Percentiles rank a stretch among this genome's conserved stretches.
These are phyloP conservation scores for Stachybotrys echinatus DNA, from an alignment of 2,329 filamentous ascomycete genomes.

Conservation along the genomic window DNA sequence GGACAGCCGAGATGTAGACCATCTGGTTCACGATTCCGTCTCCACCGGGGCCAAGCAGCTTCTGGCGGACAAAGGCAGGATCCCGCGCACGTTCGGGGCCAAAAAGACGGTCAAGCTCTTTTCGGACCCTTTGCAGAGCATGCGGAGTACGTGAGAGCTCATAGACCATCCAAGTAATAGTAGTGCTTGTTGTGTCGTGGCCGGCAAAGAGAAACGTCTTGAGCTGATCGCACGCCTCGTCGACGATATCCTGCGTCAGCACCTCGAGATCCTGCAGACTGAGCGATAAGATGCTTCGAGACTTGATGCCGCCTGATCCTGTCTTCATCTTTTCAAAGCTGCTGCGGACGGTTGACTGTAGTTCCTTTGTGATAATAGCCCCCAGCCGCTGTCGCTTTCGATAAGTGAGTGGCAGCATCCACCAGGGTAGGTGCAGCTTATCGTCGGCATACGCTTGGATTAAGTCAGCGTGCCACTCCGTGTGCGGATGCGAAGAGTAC, in stretches of 20 bases:
- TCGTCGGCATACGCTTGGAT: slow-evolving; percentile 3
- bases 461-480: neutral
- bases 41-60: slow-evolving; percentile 17
- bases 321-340: neutral
- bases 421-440: slow-evolving; percentile 11
- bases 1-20: slow-evolving; percentile 28
- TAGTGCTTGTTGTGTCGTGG: slow-evolving; percentile 33
- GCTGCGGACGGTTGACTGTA: neutral
- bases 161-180: slow-evolving; percentile 30
- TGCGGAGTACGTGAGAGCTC: slow-evolving; percentile 25
- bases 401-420: slow-evolving; percentile 10
- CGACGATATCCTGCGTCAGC: slow-evolving; percentile 19
- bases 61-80: slow-evolving; percentile 16
- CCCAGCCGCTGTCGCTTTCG: slow-evolving; percentile 12
- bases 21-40: slow-evolving; percentile 25
- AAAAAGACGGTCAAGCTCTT: slow-evolving; percentile 30
- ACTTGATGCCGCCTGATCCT: neutral
- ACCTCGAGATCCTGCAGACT: slow-evolving; percentile 20
- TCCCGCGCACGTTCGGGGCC: slow-evolving; percentile 17
- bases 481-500: neutral
- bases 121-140: slow-evolving; percentile 18
- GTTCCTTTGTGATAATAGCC: slow-evolving; percentile 11
- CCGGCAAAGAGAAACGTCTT: slow-evolving; percentile 35
- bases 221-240: slow-evolving; percentile 28
- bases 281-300: slow-evolving; percentile 21